Evolutionary conservation across 176 grass and related monocot genomes (phyloP).

Genomic region (Carex parvula): DNA sequence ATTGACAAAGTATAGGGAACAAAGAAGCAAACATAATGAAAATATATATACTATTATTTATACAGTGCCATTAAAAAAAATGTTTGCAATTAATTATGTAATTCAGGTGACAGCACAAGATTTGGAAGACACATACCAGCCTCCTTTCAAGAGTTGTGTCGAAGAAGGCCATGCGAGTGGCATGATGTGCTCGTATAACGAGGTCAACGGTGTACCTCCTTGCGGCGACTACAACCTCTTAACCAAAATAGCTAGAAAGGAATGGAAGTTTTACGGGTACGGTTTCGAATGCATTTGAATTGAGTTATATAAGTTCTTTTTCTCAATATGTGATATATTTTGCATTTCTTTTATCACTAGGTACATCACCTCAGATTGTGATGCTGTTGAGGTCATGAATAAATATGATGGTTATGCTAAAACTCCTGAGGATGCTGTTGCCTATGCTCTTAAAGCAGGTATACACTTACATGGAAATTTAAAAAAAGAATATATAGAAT

Average conservation of each 20-base stretch:
- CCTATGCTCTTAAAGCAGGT: slow-evolving; percentile 93
- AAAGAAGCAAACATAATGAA: background rate
- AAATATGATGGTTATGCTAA: slow-evolving; percentile 57
- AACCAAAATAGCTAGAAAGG: slow-evolving; percentile 52
- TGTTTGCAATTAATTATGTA: background rate
- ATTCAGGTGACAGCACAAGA: slow-evolving; percentile 78
- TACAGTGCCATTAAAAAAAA: background rate
- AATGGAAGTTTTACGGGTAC: slow-evolving; percentile 80
- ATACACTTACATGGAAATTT: background rate
- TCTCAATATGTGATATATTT: background rate
- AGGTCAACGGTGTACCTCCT: slow-evolving; percentile 82
- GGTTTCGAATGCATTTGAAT: background rate
- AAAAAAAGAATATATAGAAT: background rate
- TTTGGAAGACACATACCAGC: slow-evolving; percentile 81
- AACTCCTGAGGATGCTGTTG: slow-evolving; percentile 80
- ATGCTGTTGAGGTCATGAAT: slow-evolving; percentile 71
- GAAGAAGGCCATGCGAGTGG: slow-evolving; percentile 73
- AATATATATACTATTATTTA: background rate
- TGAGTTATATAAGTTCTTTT: background rate
- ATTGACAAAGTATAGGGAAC: background rate
- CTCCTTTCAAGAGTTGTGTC: slow-evolving; percentile 91
- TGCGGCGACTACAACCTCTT: slow-evolving; percentile 88
- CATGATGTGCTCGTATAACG: slow-evolving; percentile 96
- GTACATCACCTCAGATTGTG: slow-evolving; percentile 90
- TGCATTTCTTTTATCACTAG: slow-evolving; percentile 40